phyloP scores from a whole-genome alignment of 2,329 filamentous ascomycete species.

The Talaromyces pinophilus region DNA sequence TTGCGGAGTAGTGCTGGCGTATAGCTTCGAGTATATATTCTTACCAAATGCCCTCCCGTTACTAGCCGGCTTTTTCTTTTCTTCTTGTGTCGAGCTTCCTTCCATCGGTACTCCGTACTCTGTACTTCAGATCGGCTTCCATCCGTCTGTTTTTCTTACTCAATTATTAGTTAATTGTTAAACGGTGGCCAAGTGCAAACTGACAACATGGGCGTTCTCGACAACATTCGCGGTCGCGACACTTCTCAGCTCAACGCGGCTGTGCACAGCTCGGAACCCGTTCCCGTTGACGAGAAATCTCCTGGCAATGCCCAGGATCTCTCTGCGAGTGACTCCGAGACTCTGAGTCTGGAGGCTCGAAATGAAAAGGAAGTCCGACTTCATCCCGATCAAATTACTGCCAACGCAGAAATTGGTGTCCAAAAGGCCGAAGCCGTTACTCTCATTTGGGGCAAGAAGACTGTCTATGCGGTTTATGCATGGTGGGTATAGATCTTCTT shows the following conservation, averaged over 20 bases:
- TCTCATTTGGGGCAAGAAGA: slow-evolving; percentile 43
- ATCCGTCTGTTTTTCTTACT: no score
- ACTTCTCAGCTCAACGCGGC: slow-evolving; percentile 20
- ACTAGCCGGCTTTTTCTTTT: not conserved
- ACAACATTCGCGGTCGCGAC: slow-evolving; percentile 20
- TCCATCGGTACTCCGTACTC: not conserved
- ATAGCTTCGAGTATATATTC: not conserved
- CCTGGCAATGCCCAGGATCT: slow-evolving; percentile 19
- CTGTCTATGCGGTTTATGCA: slow-evolving; percentile 36
- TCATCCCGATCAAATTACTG: slow-evolving; percentile 31
- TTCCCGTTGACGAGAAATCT: slow-evolving; percentile 10
- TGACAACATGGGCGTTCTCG: slow-evolving; percentile 19
- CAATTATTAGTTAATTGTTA: not conserved
- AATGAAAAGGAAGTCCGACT: slow-evolving; percentile 34
- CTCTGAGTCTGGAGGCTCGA: slow-evolving; percentile 32
- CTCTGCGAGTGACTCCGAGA: slow-evolving; percentile 27
- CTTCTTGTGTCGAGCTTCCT: not conserved
- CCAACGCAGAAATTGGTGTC: slow-evolving; percentile 37
- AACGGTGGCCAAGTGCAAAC: not conserved
- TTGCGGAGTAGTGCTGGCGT: not conserved
- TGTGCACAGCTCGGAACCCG: not conserved
- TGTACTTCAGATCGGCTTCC: not conserved
- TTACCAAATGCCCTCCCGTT: not conserved
- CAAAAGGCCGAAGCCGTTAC: slow-evolving; percentile 46
- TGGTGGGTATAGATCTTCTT: slow-evolving; percentile 29